phyloP scores from a whole-genome alignment of 768 basidiomycete species.

The Omphalotus guepiniiformis region DNA sequence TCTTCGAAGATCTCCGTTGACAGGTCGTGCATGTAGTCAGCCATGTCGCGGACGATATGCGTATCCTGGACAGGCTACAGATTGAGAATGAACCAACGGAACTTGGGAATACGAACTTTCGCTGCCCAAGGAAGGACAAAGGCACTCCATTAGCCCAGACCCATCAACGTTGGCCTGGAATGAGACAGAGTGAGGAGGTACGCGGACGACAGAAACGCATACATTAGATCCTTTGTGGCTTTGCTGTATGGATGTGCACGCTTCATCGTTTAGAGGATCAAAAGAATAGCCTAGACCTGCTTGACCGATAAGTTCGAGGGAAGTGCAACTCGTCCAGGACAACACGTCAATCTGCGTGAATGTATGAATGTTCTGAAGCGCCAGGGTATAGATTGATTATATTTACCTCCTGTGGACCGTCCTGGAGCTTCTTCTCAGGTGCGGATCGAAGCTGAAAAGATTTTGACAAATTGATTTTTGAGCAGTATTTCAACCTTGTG shows the following conservation, averaged over 20 bases:
- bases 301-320: constrained; percentile 4
- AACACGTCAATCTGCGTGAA: constrained; percentile 1
- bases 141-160: constrained; percentile 7
- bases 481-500: too few relatives aligned
- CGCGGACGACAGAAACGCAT: background rate
- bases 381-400: constrained; percentile 8
- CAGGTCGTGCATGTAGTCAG: constrained; percentile 25
- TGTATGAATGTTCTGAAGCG: constrained; percentile 12
- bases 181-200: background rate
- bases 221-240: background rate
- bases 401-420: too few relatives aligned
- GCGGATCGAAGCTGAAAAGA: too few relatives aligned
- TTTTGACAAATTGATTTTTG: too few relatives aligned
- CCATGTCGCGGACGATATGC: constrained; percentile 21
- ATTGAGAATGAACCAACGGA: constrained; percentile 23
- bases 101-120: constrained; percentile 20
- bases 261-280: constrained; percentile 3
- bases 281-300: constrained; percentile 5
- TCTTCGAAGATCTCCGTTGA: constrained; percentile 21
- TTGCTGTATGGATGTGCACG: background rate
- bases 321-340: constrained; percentile 5
- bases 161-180: background rate
- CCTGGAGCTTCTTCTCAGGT: too few relatives aligned
- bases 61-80: constrained; percentile 18
- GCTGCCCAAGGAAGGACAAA: constrained; percentile 20